Percentiles rank a stretch among this genome's conserved stretches.
Evolutionary conservation across 2,329 filamentous ascomycete species (phyloP).

Genomic region (Penicillium psychrosexuale): DNA sequence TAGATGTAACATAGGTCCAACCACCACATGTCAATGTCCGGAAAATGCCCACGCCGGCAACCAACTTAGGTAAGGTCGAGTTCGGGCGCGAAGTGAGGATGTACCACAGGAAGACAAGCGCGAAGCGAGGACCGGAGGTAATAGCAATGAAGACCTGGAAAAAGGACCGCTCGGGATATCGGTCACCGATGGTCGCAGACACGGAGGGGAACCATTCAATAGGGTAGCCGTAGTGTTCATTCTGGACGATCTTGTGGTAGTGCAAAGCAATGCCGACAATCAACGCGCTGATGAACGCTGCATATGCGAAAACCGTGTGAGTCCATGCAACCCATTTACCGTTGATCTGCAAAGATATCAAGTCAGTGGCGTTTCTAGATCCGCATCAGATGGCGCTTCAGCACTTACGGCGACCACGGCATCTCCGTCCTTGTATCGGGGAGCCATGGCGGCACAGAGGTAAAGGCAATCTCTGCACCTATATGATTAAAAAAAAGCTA

Average conservation of each 20-base stretch:
- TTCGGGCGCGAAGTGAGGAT: slow-evolving; percentile 76
- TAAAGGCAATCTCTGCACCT: slow-evolving; percentile 16
- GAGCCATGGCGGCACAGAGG: slow-evolving; percentile 51
- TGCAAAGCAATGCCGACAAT: slow-evolving; percentile 77
- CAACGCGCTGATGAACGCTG: slow-evolving; percentile 80
- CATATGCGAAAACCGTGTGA: slow-evolving; percentile 80
- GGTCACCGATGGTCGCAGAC: slow-evolving; percentile 93
- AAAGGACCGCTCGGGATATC: slow-evolving; percentile 92
- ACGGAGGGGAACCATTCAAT: slow-evolving; percentile 97
- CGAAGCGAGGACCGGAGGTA: slow-evolving; percentile 89
- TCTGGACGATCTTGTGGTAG: slow-evolving; percentile 95
- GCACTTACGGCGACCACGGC: slow-evolving; percentile 57
- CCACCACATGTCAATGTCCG: slow-evolving; percentile 92
- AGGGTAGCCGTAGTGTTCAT: slow-evolving; percentile 92
- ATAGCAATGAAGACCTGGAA: slow-evolving; percentile 98
- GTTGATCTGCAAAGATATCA: slow-evolving; percentile 57
- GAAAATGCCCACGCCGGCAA: slow-evolving; percentile 76
- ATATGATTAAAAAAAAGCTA: slow-evolving; percentile 5
- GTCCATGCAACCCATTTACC: slow-evolving; percentile 87
- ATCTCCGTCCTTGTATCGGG: slow-evolving; percentile 61
- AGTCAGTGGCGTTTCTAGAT: slow-evolving; percentile 26
- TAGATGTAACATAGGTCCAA: slow-evolving; percentile 98
- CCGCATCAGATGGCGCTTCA: slow-evolving; percentile 9
- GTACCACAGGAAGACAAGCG: slow-evolving; percentile 88
- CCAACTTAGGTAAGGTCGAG: slow-evolving; percentile 72